Evolutionary conservation across 805 yeast species (phyloP).

Genomic region (Zygosaccharomyces gambellarensis): DNA sequence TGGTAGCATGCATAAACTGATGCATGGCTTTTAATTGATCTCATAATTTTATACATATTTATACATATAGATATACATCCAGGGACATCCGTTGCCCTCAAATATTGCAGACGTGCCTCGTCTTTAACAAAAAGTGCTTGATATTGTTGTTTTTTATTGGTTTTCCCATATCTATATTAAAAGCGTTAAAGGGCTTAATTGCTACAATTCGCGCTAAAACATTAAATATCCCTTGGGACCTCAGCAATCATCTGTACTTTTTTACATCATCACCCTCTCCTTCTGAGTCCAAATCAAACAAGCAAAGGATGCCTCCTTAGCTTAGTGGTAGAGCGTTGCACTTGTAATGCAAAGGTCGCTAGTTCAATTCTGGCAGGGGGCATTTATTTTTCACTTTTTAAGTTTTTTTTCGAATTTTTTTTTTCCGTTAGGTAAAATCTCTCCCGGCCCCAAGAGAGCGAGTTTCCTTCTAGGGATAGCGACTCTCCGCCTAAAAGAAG

Average conservation of each 20-base stretch:
- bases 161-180: too few species aligned
- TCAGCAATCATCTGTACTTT: too few species aligned
- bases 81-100: too few species aligned
- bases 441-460: neutral
- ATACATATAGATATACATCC: neutral
- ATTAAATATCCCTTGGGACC: too few species aligned
- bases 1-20: slow-evolving; percentile 21
- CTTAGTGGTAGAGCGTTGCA: slow-evolving; percentile 99
- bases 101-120: too few species aligned
- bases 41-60: neutral
- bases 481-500: neutral
- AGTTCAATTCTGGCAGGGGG: slow-evolving; percentile 88
- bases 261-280: too few species aligned
- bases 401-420: slow-evolving; percentile 1
- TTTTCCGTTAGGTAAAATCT: neutral
- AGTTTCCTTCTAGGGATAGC: neutral
- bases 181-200: too few species aligned
- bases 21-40: slow-evolving; percentile 7
- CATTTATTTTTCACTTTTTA: slow-evolving; percentile 36
- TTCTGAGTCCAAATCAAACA: too few species aligned
- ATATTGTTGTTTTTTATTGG: too few species aligned
- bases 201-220: too few species aligned
- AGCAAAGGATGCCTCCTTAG: slow-evolving; percentile 69
- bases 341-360: slow-evolving; percentile 99
- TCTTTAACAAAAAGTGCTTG: too few species aligned